These are phyloP conservation scores for Beauveria sp. DNA, from an alignment of 2,329 filamentous ascomycete species.

Conservation along the genomic window DNA sequence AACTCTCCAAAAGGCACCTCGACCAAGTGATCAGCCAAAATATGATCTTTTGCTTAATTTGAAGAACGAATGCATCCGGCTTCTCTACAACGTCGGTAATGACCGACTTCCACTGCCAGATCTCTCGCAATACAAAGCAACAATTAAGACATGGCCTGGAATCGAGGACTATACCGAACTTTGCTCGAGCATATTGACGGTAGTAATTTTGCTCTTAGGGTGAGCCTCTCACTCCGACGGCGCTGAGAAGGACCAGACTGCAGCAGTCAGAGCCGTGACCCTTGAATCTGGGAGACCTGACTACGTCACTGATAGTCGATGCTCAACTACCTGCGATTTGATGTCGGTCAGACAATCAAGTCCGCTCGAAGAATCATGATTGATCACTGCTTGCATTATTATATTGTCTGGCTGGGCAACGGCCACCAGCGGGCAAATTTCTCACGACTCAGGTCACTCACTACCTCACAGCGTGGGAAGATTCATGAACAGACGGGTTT, in stretches of 20 bases:
- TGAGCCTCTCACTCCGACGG: not conserved
- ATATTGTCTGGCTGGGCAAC: too few species aligned
- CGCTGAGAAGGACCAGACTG: not conserved
- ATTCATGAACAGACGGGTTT: too few species aligned
- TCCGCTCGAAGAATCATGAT: not conserved
- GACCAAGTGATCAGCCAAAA: not conserved
- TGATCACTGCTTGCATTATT: not conserved
- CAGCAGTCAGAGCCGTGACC: not conserved
- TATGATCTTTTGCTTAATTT: not conserved
- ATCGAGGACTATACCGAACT: not conserved
- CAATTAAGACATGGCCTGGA: not conserved
- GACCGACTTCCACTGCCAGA: not conserved
- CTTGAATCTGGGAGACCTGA: not conserved
- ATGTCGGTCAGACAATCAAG: not conserved
- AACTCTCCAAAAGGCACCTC: not conserved
- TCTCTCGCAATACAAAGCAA: not conserved
- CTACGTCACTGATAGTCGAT: not conserved
- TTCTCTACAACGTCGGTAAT: not conserved
- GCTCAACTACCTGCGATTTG: not conserved
- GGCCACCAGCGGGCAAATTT: too few species aligned
- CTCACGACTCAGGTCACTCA: too few species aligned
- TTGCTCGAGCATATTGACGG: not conserved
- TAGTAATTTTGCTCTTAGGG: not conserved
- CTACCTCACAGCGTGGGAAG: too few species aligned
- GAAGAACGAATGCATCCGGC: not conserved